These are phyloP conservation scores for Aspergillus olivimuriae DNA, from an alignment of 495 filamentous ascomycete species.

Conservation along the genomic window DNA sequence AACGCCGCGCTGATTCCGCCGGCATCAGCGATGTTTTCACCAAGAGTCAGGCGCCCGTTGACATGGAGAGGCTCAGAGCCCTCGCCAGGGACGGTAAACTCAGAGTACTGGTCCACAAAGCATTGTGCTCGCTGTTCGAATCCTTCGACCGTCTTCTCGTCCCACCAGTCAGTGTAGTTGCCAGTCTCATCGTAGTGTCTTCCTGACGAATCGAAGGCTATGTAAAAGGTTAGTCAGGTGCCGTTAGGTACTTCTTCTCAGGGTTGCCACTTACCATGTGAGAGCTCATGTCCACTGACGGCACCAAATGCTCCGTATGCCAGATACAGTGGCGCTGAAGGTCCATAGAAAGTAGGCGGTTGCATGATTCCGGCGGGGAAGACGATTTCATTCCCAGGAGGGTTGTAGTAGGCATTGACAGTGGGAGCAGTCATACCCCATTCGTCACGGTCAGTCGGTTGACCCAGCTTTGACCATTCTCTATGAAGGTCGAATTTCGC, in stretches of 20 bases:
- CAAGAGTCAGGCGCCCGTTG: slow-evolving; percentile 61
- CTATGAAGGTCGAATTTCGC: slow-evolving; percentile 38
- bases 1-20: slow-evolving; percentile 62
- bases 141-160: slow-evolving; percentile 52
- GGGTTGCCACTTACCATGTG: slow-evolving; percentile 45
- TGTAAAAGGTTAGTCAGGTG: slow-evolving; percentile 8
- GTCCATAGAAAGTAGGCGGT: slow-evolving; percentile 57
- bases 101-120: slow-evolving; percentile 63
- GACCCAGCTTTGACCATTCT: slow-evolving; percentile 53
- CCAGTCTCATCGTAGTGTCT: slow-evolving; percentile 62
- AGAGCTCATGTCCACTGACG: slow-evolving; percentile 67
- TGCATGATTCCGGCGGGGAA: slow-evolving; percentile 74
- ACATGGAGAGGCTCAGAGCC: slow-evolving; percentile 55
- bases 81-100: slow-evolving; percentile 52
- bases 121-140: slow-evolving; percentile 62
- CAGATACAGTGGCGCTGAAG: slow-evolving; percentile 55
- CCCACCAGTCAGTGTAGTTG: slow-evolving; percentile 67
- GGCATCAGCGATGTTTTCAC: slow-evolving; percentile 73
- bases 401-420: slow-evolving; percentile 62
- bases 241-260: background rate
- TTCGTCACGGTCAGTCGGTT: slow-evolving; percentile 54
- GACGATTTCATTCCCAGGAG: slow-evolving; percentile 59
- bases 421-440: slow-evolving; percentile 58
- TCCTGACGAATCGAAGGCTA: slow-evolving; percentile 64
- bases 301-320: slow-evolving; percentile 67